Percentiles rank a stretch among this genome's conserved stretches.
These are phyloP conservation scores for Setaria viridis DNA, from an alignment of 202 grass and related monocot genomes.

Conservation along the genomic window DNA sequence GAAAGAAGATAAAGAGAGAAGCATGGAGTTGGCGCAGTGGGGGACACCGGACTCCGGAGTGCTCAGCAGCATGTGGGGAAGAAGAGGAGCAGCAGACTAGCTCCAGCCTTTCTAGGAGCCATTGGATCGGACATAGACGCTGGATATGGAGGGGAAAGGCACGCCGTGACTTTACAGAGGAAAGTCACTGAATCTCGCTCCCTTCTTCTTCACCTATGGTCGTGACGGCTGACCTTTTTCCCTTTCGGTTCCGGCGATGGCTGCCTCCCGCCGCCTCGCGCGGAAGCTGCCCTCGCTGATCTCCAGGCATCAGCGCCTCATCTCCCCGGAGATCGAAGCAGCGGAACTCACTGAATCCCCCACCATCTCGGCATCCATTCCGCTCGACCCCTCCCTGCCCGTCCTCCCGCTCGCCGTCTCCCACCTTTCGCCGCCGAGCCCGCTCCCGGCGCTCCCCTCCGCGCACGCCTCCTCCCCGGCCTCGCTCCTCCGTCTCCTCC, in stretches of 20 bases:
- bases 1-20: too few species aligned
- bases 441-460: conserved; percentile 47
- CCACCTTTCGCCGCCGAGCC: conserved; percentile 53
- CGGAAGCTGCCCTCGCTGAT: conserved; percentile 72
- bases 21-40: too few species aligned
- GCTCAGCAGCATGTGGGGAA: too few species aligned
- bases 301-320: conserved; percentile 62
- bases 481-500: conserved; percentile 53
- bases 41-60: too few species aligned
- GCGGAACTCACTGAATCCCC: neutral
- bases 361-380: conserved; percentile 12
- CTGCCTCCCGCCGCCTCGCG: conserved; percentile 65
- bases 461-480: conserved; percentile 45
- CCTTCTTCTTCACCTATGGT: neutral
- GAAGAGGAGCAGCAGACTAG: too few species aligned
- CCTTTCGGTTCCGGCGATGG: conserved; percentile 38
- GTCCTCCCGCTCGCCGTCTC: conserved; percentile 57
- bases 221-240: neutral
- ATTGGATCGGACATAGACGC: too few species aligned
- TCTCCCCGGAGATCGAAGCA: conserved; percentile 40
- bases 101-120: too few species aligned
- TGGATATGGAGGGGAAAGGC: too few species aligned
- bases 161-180: too few species aligned
- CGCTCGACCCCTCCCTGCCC: conserved; percentile 40
- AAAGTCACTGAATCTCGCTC: too few species aligned